Evolutionary conservation across 495 filamentous ascomycete genomes (phyloP), one percentile per base, ranked within the genome.

Genomic region (Cudoniella acicularis): DNA sequence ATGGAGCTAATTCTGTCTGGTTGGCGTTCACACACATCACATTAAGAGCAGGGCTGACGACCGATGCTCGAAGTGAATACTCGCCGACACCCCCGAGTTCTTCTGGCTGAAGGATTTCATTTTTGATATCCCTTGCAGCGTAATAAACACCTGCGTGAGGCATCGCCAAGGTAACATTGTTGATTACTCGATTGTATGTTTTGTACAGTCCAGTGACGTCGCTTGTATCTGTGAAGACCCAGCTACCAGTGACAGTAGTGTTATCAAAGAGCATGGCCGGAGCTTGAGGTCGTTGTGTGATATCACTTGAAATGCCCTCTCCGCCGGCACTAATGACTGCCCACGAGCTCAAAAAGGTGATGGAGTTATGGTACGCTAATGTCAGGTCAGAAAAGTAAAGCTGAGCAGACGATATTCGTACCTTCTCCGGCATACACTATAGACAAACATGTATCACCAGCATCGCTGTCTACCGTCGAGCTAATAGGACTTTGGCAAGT

Each of bases 161-260:
- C 76, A 91, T 84, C 1, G 86, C 84, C 61, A 90, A 78, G 0
- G 85, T 89, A 42, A 91, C 80, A 63, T 91, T 91, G 69, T 88
- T 85, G 57, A 91, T 67, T 45, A 86, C 71, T 36, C 87, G 74
- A 0, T 62, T 55, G 60, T 80, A 67, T 25, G 70, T 58, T 1
- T 69, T 52, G 11, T 80, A 87, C 1, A 70, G 67, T 3, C 69
- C 67, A 0, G 70, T 73, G 26, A 83, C 75, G 55, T 86, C 68
- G 22, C 69, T 66, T 8, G 69, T 62, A 11, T 80, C 72, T 10
- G 62, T 66, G 54, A 77, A 70, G 49, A 89, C 81, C 86, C 86
- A 90, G 36, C 74, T 72, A 2, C 80, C 83, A 2, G 66, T 76
- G 26, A 88, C 69, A 0, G 85, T 87, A 0, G 83, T 88, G 66